phyloP scores from a whole-genome alignment of 306 rosid genomes.

The Begonia loranthoides region DNA sequence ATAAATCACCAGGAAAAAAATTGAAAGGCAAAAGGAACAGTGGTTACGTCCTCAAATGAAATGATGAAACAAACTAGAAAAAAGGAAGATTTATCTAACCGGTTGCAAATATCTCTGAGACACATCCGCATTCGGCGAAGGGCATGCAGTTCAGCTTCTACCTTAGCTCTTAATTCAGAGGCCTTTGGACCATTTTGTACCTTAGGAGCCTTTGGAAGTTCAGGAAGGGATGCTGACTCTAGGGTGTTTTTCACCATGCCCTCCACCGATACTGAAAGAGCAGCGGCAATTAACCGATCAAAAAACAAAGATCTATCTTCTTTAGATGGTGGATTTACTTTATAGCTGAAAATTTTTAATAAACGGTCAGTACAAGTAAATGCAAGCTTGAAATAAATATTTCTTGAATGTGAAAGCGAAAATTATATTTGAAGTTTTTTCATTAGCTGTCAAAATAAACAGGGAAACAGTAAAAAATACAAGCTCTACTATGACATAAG shows the following conservation, averaged over 20 bases:
- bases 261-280: constrained; percentile 57
- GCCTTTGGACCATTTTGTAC: constrained; percentile 75
- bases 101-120: constrained; percentile 93
- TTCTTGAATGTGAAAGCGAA: not conserved
- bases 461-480: not conserved
- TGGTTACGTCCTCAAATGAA: too few relatives aligned
- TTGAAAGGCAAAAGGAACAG: too few relatives aligned
- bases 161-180: constrained; percentile 81
- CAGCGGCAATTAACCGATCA: constrained; percentile 56
- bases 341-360: constrained; percentile 38
- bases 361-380: not conserved
- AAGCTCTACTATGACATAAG: not conserved
- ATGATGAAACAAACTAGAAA: too few relatives aligned
- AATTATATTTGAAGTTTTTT: not conserved
- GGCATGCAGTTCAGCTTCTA: constrained; percentile 95
- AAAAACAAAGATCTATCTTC: constrained; percentile 63
- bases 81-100: constrained; percentile 66
- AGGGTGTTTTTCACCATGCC: constrained; percentile 35
- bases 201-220: constrained; percentile 90
- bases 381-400: too few relatives aligned
- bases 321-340: constrained; percentile 41
- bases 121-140: constrained; percentile 96
- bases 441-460: not conserved
- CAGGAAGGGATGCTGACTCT: constrained; percentile 35
- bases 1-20: too few relatives aligned